Conservation (phyloP, 1,284 basidiomycete genomes). For the Pyrrhoderma lamaoense region DNA sequence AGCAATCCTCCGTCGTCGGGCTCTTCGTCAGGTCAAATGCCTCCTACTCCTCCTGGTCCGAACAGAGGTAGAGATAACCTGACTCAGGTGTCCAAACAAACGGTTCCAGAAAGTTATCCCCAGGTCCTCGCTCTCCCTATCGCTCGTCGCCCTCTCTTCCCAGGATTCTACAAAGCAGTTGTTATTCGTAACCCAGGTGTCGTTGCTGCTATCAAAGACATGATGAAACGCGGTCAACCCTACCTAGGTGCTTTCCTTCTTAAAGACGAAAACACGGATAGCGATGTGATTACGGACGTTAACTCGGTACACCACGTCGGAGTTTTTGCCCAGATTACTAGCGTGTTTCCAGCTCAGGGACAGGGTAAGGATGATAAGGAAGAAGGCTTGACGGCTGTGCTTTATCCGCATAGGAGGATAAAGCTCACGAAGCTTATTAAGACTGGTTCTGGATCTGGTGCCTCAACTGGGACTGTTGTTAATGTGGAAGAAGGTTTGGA, state of each 20-base stretch:
- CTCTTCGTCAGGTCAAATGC: constrained; percentile 23
- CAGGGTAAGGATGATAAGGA: constrained; percentile 64
- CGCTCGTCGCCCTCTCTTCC: constrained; percentile 91
- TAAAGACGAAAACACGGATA: constrained; percentile 91
- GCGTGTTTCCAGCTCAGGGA: constrained; percentile 71
- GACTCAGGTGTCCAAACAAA: constrained; percentile 71
- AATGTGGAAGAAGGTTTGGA: constrained; percentile 34
- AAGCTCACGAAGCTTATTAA: constrained; percentile 84
- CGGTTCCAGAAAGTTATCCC: constrained; percentile 84
- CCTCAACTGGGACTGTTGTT: constrained; percentile 39
- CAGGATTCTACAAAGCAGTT: constrained; percentile 97
- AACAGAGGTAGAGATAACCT: constrained; percentile 30
- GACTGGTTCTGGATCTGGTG: constrained; percentile 38
- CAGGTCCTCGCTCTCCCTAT: constrained; percentile 95
- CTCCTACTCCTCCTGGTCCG: constrained; percentile 21
- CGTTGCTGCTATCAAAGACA: constrained; percentile 92
- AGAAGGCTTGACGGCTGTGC: constrained; percentile 87
- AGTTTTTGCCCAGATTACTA: constrained; percentile 97
- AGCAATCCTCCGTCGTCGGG: constrained; percentile 18
- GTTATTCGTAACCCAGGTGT: constrained; percentile 87
- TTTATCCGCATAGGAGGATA: constrained; percentile 94
- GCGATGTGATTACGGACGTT: constrained; percentile 86
- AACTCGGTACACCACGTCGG: constrained; percentile 91
- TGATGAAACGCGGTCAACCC: constrained; percentile 94
- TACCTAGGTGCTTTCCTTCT: constrained; percentile 97